Percentiles rank a stretch among this genome's conserved stretches.
Conservation (phyloP, 164 flowering plant species). For the Magnolia kwangsiensis region DNA sequence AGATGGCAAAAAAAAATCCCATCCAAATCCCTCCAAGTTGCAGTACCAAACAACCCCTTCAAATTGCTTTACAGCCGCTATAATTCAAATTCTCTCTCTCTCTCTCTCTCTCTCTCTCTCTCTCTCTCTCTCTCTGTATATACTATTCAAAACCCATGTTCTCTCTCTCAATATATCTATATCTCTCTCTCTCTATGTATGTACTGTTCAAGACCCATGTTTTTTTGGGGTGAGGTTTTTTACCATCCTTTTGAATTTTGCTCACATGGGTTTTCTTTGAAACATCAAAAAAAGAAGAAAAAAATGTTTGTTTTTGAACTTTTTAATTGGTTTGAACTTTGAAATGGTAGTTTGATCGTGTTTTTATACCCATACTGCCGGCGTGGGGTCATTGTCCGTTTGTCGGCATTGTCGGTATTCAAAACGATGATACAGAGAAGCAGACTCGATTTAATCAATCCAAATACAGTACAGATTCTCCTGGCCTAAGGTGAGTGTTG, state of each 20-base stretch:
- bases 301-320: not conserved
- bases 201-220: not conserved
- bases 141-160: no score
- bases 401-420: slow-evolving; percentile 49
- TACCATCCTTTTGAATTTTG: not conserved
- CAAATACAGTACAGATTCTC: slow-evolving; percentile 13
- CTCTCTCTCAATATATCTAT: no score
- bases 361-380: not conserved
- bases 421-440: slow-evolving; percentile 21
- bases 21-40: slow-evolving; percentile 21
- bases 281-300: not conserved
- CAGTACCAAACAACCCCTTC: slow-evolving; percentile 46
- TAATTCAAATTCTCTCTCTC: slow-evolving; percentile 2
- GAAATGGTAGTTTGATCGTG: slow-evolving; percentile 19
- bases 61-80: slow-evolving; percentile 52
- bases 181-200: no score
- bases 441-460: slow-evolving; percentile 10
- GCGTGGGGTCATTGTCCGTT: slow-evolving; percentile 58
- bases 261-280: slow-evolving; percentile 3
- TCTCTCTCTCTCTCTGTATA: not conserved
- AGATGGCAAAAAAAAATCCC: slow-evolving; percentile 1
- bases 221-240: not conserved
- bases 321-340: slow-evolving; percentile 12
- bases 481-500: slow-evolving; percentile 2
- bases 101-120: not conserved